Base-by-base conservation (phyloP, 495 filamentous ascomycete genomes). In the Penicillium paradoxum region DNA sequence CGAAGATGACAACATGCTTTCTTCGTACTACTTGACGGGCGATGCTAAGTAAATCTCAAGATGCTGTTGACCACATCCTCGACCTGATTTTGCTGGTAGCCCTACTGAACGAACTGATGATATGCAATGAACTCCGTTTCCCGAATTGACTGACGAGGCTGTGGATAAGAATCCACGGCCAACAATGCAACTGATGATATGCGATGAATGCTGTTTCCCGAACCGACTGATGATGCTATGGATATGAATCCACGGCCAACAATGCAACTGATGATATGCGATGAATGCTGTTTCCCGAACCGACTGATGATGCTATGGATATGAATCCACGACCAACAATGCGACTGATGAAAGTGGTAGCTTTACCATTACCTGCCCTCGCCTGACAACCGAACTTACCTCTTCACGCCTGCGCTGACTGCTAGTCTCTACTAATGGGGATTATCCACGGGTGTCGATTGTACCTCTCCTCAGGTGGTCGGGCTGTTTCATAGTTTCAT, bases 1-100 rank as follows among this genome's bases (percentile, higher is more conserved):
- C 1, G 69, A 74, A 14, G 50, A 59, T 3, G 67, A 69, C 27
- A 54, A 62, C 13, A 62, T 70, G 18, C 64, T 71, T 55, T 61
- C 64, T 22, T 55, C 54, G 4, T 60, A 72, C 6, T 75, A 71
- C 53, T 53, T 73, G 49, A 59, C 64, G 33, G 59, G 59, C 45
- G 63, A 45, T 54, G 51, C 55, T 11, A 55, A 62, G 36, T 71
- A 60, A 45, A 45, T 10, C 33, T 8, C 19, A 43, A 2, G 34
- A 18, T 15, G 9, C 10, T 22, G 43, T 22, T 24, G 22, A 15
- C 11, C 30, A 21, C 6, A 4, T 15, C 34, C n/a, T 10, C 34
- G 14, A 13, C 18, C 17, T 13, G 15, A 21, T 14, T 9, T 39
- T n/a, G 38, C 27, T 21, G 17, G 14, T 29, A 38, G 27, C 24